A percentile compares a stretch with the other conserved stretches of the same genome.
phyloP scores from a whole-genome alignment of 2,329 filamentous ascomycete genomes.

The Aspergillus sp. region DNA sequence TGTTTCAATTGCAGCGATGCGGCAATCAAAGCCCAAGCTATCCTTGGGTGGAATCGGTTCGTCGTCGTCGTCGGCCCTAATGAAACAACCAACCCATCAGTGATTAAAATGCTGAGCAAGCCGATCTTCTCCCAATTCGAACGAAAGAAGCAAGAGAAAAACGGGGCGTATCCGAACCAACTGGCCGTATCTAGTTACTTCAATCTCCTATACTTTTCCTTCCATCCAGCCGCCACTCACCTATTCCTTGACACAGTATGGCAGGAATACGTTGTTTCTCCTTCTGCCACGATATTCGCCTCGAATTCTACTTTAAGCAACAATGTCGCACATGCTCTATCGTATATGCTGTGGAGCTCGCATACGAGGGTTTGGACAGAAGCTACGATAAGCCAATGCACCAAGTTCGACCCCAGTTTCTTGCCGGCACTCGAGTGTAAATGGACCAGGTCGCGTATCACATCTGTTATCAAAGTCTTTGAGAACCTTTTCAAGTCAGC shows the following conservation, averaged over 20 bases:
- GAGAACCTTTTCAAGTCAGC: slow-evolving; percentile 47
- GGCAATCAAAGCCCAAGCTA: slow-evolving; percentile 66
- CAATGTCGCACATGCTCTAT: slow-evolving; percentile 62
- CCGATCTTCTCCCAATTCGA: slow-evolving; percentile 64
- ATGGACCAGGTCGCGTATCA: slow-evolving; percentile 72
- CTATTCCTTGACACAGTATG: slow-evolving; percentile 69
- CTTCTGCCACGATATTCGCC: slow-evolving; percentile 55
- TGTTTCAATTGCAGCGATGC: slow-evolving; percentile 77
- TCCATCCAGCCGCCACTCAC: slow-evolving; percentile 61
- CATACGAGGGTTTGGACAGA: slow-evolving; percentile 63
- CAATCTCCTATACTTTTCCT: slow-evolving; percentile 74
- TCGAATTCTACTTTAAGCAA: slow-evolving; percentile 46
- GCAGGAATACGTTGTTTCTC: slow-evolving; percentile 63
- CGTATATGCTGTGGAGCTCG: slow-evolving; percentile 54
- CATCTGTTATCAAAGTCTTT: slow-evolving; percentile 57
- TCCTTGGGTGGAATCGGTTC: slow-evolving; percentile 78
- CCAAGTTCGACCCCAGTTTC: slow-evolving; percentile 59
- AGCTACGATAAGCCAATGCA: slow-evolving; percentile 59
- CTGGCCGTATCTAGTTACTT: slow-evolving; percentile 67
- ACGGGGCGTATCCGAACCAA: slow-evolving; percentile 42
- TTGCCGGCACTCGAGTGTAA: slow-evolving; percentile 76
- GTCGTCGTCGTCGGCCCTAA: slow-evolving; percentile 66
- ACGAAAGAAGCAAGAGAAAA: slow-evolving; percentile 52
- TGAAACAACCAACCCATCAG: slow-evolving; percentile 47
- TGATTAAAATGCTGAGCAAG: slow-evolving; percentile 59